Evolutionary conservation across 1,284 basidiomycete species (phyloP).

Genomic region (Ceratobasidium sp.): DNA sequence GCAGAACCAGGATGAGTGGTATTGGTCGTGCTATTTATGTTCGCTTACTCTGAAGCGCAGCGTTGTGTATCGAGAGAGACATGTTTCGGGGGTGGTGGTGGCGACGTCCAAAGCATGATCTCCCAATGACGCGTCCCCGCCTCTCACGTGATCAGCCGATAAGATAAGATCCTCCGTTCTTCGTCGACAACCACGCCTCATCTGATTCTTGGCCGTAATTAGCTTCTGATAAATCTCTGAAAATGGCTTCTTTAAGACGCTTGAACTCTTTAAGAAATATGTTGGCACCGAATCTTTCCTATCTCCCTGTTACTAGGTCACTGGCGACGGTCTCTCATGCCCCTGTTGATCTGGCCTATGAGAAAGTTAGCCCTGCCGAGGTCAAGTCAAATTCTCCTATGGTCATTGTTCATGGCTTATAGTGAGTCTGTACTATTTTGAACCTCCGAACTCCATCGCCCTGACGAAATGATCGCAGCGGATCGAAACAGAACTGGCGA

Average conservation of each 20-base stretch:
- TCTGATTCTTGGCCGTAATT: no score
- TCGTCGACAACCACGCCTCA: not conserved
- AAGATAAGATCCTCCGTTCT: not conserved
- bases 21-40: conserved; percentile 48
- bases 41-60: conserved; percentile 69
- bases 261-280: conserved; percentile 5
- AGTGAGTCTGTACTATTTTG: conserved; percentile 54
- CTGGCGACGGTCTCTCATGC: not conserved
- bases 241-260: conserved; percentile 20
- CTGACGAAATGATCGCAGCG: conserved; percentile 54
- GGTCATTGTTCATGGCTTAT: conserved; percentile 71
- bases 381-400: conserved; percentile 51
- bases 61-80: conserved; percentile 59
- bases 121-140: conserved; percentile 28
- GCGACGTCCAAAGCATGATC: not conserved
- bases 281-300: not conserved
- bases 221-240: not conserved
- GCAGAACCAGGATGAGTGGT: not conserved
- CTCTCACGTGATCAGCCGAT: conserved; percentile 15
- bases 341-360: conserved; percentile 22
- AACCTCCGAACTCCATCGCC: not conserved
- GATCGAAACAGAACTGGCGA: conserved; percentile 82
- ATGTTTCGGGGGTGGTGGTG: conserved; percentile 11
- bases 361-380: conserved; percentile 32
- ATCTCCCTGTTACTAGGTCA: not conserved